A percentile compares a stretch with the other conserved stretches of the same genome.
phyloP scores from a whole-genome alignment of 305 asterid species.

The Ilex paraguariensis region DNA sequence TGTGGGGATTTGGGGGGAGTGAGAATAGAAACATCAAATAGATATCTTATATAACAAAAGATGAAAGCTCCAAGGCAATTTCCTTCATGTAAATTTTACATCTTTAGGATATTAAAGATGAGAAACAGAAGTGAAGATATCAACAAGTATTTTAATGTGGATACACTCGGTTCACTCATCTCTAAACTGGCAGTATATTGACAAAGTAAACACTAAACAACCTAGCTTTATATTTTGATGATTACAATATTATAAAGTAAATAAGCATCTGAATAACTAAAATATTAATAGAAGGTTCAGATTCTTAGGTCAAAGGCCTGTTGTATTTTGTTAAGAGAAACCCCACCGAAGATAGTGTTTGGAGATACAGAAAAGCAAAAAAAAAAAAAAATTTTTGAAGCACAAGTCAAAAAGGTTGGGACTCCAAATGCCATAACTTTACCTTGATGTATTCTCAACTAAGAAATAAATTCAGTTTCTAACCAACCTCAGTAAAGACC shows the following conservation, averaged over 20 bases:
- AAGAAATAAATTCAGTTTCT: too few species aligned
- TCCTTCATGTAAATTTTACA: conserved; percentile 11
- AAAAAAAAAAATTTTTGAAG: background rate
- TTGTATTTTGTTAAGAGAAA: background rate
- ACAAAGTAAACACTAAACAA: conserved; percentile 7
- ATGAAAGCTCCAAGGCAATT: conserved; percentile 17
- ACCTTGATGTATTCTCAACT: background rate
- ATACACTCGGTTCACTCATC: conserved; percentile 17
- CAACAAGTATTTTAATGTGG: conserved; percentile 18
- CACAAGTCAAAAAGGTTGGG: conserved; percentile 15
- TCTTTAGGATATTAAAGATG: background rate
- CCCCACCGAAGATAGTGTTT: background rate
- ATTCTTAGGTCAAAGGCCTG: conserved; percentile 9
- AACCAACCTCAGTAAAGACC: too few species aligned
- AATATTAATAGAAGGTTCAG: conserved; percentile 15
- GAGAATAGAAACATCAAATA: conserved; percentile 11
- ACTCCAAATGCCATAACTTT: background rate
- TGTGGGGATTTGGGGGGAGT: conserved; percentile 6
- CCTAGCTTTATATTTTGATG: conserved; percentile 9
- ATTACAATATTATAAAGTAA: conserved; percentile 4
- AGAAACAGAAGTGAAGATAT: conserved; percentile 9
- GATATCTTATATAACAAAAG: conserved; percentile 14
- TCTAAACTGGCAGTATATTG: conserved; percentile 15
- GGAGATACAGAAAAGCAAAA: background rate
- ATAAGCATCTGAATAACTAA: conserved; percentile 9